phyloP scores from a whole-genome alignment of 371 early-diverging fungal species.

The Apophysomyces variabilis region DNA sequence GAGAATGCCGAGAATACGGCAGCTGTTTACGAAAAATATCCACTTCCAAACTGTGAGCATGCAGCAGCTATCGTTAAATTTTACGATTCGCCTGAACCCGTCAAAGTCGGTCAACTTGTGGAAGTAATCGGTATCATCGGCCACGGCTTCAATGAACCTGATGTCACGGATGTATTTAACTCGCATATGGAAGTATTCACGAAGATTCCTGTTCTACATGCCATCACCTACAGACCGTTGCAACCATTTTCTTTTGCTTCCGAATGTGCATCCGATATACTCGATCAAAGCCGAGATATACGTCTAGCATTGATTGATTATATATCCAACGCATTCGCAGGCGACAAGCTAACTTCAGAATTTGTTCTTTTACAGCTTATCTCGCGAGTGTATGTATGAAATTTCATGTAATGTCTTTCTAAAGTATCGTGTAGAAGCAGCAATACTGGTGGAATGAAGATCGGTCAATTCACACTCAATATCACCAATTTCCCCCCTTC shows the following conservation, averaged over 20 bases:
- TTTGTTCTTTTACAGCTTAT: constrained; percentile 61
- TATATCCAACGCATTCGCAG: constrained; percentile 52
- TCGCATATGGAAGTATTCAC: constrained; percentile 24
- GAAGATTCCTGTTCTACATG: constrained; percentile 45
- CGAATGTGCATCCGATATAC: constrained; percentile 12
- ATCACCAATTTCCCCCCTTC: constrained; percentile 41
- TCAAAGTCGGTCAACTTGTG: constrained; percentile 61
- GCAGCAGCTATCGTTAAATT: constrained; percentile 59
- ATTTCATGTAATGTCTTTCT: not conserved
- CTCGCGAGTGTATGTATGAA: constrained; percentile 57
- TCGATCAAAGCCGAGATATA: constrained; percentile 35
- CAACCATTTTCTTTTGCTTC: constrained; percentile 18
- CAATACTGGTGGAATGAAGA: constrained; percentile 42
- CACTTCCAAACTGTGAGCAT: constrained; percentile 54
- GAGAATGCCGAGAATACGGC: constrained; percentile 15
- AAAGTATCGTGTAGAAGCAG: constrained; percentile 32
- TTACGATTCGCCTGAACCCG: constrained; percentile 40
- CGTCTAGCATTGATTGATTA: constrained; percentile 56
- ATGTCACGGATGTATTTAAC: constrained; percentile 22
- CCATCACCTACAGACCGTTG: constrained; percentile 37
- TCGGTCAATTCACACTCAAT: constrained; percentile 55
- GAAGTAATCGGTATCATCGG: constrained; percentile 64
- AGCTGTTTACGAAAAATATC: constrained; percentile 44
- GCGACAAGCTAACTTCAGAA: constrained; percentile 63
- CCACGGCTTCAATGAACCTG: constrained; percentile 15